Evolutionary conservation across 2,329 filamentous ascomycete species (phyloP), one percentile per base, ranked within the genome.

Genomic region (Byssothecium circinans): DNA sequence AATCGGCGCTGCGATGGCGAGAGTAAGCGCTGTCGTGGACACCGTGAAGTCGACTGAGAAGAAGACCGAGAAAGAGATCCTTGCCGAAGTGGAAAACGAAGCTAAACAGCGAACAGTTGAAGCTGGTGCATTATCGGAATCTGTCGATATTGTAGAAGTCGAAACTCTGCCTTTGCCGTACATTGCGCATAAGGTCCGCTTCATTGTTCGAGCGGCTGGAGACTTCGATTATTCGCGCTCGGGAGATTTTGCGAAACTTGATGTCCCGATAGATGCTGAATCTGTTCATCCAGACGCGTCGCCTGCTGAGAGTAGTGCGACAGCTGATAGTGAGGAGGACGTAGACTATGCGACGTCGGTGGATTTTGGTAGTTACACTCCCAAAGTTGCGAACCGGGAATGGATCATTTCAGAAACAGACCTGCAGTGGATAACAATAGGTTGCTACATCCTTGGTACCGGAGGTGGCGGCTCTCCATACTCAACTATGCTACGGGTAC

Each of bases 1-100:
- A 0, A 82, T 86, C 8, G 83, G 83, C 1, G 83, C 83, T 8
- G 83, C 83, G 1, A 83, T 82, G 47, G 81, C 82, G 1, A 72
- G 80, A 32, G 81, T 86, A 2, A 83, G 79, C 48, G 58, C 61
- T 25, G 60, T 68, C 14, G 77, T 78, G 1, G 67, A 73, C 10
- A 74, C 69, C 0, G 61, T 75, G 5, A 66, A 71, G 40, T 71
- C 67, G 1, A 72, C 67, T 0, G 68, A 72, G 32, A 64, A 65
- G 45, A 63, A 59, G 11, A 63, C 53, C 2, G 52, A 60, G 7
- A 70, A 67, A 43, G 66, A 69, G 22, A 27, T 70, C 8, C 41
- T 75, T 2, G 64, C 60, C 6, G 66, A 73, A 8, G 65, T 75
- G 3, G 69, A 61, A 2, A 62, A 69, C 36, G 63, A 73, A 27